Base-by-base conservation (phyloP, 1,139 yeast genomes). In the Kluyveromyces sp. region DNA sequence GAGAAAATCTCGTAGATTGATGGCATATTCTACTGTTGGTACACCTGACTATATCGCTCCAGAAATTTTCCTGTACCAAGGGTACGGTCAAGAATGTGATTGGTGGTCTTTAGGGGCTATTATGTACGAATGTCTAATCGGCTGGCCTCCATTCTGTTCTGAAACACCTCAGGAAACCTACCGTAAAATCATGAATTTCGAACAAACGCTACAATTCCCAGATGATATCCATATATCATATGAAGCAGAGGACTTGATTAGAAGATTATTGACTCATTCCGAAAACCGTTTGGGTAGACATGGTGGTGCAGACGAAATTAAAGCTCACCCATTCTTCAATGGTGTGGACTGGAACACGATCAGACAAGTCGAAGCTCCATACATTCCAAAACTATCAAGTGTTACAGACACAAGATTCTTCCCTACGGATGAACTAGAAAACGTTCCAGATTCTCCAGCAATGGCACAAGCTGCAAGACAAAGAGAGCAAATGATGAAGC, bases 41-140 rank as follows among this genome's bases (percentile, higher is more conserved):
- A 92, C 99, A 0, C 99, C 99, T 0, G 99, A 92, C 66, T 92
- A 92, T 66, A 94, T 92, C 67, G 98, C 98, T 0, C 99, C 99
- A 0, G 99, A 92, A 65, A 92, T 94, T 53, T 94, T 92, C 60
- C 74, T 90, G 45, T 95, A 92, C 61, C 96, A 92, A 70, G 99
- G 99, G 3, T 94, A 92, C 66, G 97, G 98, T 21, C 97, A 90
- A 69, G 97, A 92, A 65, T 94, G 99, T 70, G 99, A 92, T 66
- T 92, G 99, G 99, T 92, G 98, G 98, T 88, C 97, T 4, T 71
- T 92, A 37, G 99, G 99, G 29, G 96, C 97, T 1, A 92, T 92
- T 64, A 92, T 92, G 99, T 92, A 87, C 69, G 99, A 92, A 72
- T 92, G 98, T 72, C 73, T 92, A 53, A 88, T 92, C 53, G 99